phyloP scores from a whole-genome alignment of 2,329 filamentous ascomycete genomes.

The Cryphonectria parasitica region DNA sequence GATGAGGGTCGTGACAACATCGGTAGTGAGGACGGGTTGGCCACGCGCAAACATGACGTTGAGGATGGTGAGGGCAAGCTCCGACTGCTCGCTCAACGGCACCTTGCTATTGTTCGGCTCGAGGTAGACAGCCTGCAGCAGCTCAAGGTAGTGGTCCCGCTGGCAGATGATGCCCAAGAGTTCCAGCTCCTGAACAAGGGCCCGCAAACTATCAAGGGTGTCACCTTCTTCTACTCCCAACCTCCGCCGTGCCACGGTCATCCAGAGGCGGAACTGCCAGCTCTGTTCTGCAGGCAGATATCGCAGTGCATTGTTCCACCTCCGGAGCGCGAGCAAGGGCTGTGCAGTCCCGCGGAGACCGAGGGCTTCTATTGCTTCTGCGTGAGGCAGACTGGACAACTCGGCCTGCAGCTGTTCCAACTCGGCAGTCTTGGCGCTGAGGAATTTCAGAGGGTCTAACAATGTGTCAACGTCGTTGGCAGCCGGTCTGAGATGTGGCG shows the following conservation, averaged over 20 bases:
- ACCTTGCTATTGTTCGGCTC: conserved; percentile 28
- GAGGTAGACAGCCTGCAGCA: conserved; percentile 47
- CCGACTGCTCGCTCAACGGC: conserved; percentile 38
- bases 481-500: conserved; percentile 17
- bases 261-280: conserved; percentile 40
- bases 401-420: conserved; percentile 25
- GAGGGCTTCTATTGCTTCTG: conserved; percentile 21
- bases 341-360: conserved; percentile 10
- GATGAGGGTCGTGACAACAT: conserved; percentile 56
- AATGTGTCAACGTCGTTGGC: conserved; percentile 26
- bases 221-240: conserved; percentile 24
- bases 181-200: conserved; percentile 45
- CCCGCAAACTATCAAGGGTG: conserved; percentile 30
- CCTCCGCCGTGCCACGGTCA: conserved; percentile 36
- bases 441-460: conserved; percentile 24
- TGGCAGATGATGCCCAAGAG: conserved; percentile 42
- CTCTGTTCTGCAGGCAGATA: conserved; percentile 38
- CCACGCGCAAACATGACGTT: conserved; percentile 51
- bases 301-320: conserved; percentile 34
- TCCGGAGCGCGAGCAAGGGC: conserved; percentile 18
- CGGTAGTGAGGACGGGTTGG: conserved; percentile 46
- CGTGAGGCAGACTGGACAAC: conserved; percentile 9
- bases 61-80: conserved; percentile 49
- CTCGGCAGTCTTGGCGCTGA: conserved; percentile 14
- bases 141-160: conserved; percentile 40